Base-by-base conservation (phyloP, 2,329 filamentous ascomycete species). In the Ophiognomonia clavigignenti-juglandacearum region DNA sequence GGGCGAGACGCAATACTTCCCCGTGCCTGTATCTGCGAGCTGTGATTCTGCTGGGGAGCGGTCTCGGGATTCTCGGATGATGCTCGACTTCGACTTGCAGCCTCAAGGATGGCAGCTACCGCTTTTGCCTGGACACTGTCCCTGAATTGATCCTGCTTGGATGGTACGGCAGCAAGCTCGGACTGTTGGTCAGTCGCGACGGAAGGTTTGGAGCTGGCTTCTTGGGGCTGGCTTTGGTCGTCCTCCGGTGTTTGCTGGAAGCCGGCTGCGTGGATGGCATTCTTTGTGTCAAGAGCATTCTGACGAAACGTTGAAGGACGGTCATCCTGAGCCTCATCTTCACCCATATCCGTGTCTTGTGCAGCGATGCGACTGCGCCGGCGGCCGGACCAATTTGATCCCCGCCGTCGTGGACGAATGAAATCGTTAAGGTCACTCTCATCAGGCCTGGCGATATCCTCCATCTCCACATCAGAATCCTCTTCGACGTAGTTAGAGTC, bases 401-500 rank as follows among this genome's bases (percentile, higher is more conserved):
- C 22, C 27, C 43, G 35, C 19, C 32, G 27, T 7, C 23, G 19
- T 6, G 34, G 32, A n/a, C 27, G 32, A 13, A 32, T 16, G n/a
- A n/a, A 19, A 18, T 38, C 13, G 14, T 26, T 27, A 26, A 37
- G n/a, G n/a, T 43, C 39, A 20, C 24, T 43, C 22, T 43, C 24
- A 11, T 32, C 31, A 9, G 27, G 29, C 29, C 19, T n/a, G 7
- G 16, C 34, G 16, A 23, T 18, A 22, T 24, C 32, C 11, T n/a
- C 14, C 26, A 26, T 43, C 19, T 38, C 39, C 19, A 11, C 10
- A 13, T 38, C 32, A 9, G 49, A 51, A 18, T 26, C 44, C 3
- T 45, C 45, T n/a, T 27, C 46, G 11, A 45, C 38, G n/a, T 41
- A 48, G 23, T 48, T 51, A 34, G 45, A 39, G 34, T 48, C 49